Conservation (phyloP, 768 basidiomycete genomes). For the Tylopilus plumbeoviolaceoides region DNA sequence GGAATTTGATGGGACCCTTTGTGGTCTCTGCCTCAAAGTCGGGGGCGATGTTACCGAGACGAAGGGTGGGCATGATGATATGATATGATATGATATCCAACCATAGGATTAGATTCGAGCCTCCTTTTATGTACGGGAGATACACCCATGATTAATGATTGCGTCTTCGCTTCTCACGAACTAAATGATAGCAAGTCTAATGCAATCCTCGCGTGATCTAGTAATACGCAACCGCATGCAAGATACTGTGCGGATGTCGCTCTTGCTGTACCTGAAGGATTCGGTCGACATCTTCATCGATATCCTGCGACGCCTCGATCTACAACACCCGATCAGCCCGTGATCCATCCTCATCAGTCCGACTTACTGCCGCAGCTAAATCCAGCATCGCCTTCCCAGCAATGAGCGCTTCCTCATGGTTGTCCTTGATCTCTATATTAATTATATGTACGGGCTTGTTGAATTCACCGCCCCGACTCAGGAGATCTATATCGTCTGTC, state of each 20-base stretch:
- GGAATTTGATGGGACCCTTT: conserved; percentile 82
- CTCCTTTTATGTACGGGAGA: conserved; percentile 6
- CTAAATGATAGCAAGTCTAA: conserved; percentile 7
- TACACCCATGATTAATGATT: conserved; percentile 35
- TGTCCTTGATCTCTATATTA: conserved; percentile 98
- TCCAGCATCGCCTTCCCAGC: conserved; percentile 95
- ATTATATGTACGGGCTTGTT: conserved; percentile 94
- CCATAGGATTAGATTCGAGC: background rate
- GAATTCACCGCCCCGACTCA: conserved; percentile 83
- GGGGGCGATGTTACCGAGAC: conserved; percentile 85
- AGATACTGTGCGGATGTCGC: conserved; percentile 84
- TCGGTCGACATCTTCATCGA: conserved; percentile 87
- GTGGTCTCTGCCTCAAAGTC: conserved; percentile 93
- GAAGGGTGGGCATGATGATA: conserved; percentile 46
- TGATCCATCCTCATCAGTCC: background rate
- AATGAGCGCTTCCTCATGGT: conserved; percentile 95
- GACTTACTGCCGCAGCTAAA: conserved; percentile 79
- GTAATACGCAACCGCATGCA: conserved; percentile 92
- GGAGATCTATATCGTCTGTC: conserved; percentile 55
- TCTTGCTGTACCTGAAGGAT: conserved; percentile 85
- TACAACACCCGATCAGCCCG: conserved; percentile 30
- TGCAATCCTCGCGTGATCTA: conserved; percentile 37
- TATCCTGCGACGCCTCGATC: conserved; percentile 83
- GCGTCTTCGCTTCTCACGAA: conserved; percentile 65
- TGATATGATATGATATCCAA: conserved; percentile 8